Conservation (phyloP, 441 rosid species). For the Bocquillonia castaneifolia region DNA sequence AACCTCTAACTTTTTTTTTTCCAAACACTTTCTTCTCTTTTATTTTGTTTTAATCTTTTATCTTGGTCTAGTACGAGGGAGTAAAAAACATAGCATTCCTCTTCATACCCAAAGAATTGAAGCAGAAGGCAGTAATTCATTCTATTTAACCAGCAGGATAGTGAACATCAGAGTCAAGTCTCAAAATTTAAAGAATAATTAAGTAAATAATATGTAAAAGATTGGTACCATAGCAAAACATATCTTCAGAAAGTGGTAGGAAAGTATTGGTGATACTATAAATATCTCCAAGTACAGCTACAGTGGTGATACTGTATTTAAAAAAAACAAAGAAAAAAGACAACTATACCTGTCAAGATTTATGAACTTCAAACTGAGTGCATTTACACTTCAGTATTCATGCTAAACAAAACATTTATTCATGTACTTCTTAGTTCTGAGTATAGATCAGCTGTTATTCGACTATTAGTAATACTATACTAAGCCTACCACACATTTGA, state of each 20-base stretch:
- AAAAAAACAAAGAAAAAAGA: conserved; percentile 11
- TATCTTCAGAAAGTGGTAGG: conserved; percentile 73
- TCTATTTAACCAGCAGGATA: not conserved
- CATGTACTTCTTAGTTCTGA: not conserved
- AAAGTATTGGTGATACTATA: conserved; percentile 55
- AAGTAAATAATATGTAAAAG: not conserved
- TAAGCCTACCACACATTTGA: not conserved
- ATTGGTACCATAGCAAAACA: conserved; percentile 68
- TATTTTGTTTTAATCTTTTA: no score
- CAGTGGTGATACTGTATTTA: conserved; percentile 77
- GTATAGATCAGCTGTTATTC: no score
- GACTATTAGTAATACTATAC: no score
- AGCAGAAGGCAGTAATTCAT: not conserved
- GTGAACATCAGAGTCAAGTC: not conserved
- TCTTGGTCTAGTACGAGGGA: no score
- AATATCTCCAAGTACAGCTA: conserved; percentile 63
- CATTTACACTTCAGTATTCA: no score
- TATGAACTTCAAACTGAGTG: not conserved
- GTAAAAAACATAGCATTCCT: no score
- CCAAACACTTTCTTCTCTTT: no score
- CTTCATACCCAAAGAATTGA: no score
- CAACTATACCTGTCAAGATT: not conserved
- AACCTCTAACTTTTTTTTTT: no score
- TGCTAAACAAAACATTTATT: no score
- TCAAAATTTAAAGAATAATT: not conserved